Conservation (phyloP, 2,329 filamentous ascomycete species). For the Raffaelea arxii region DNA sequence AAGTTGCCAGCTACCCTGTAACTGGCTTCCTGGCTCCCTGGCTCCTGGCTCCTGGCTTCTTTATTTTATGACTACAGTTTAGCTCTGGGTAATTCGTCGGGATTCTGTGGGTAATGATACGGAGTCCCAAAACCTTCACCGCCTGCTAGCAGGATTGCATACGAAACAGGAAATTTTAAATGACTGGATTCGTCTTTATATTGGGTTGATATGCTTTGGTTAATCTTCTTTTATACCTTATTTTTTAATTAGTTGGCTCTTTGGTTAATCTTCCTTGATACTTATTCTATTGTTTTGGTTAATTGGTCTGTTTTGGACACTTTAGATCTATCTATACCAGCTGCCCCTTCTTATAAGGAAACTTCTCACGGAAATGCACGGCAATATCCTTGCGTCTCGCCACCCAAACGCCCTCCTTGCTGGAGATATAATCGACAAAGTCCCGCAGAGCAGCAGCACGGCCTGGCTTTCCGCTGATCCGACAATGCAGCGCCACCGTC, state of each 20-base stretch:
- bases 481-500: conserved; percentile 44
- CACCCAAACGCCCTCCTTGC: conserved; percentile 44
- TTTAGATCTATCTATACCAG: background rate
- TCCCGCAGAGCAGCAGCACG: conserved; percentile 39
- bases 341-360: conserved; percentile 19
- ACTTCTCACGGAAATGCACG: conserved; percentile 34
- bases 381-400: conserved; percentile 43
- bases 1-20: no score
- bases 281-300: background rate
- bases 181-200: no score
- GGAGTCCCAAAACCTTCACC: no score
- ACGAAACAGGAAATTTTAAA: no score
- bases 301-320: background rate
- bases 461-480: conserved; percentile 42
- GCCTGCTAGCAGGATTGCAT: no score
- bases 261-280: background rate
- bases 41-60: no score
- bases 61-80: no score
- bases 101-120: no score
- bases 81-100: no score
- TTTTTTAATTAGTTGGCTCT: no score
- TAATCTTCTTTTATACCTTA: background rate
- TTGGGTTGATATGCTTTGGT: no score
- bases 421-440: conserved; percentile 41
- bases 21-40: no score